Percentiles rank a stretch among this genome's conserved stretches.
Conservation (phyloP, 805 yeast genomes). For the Metschnikowia amazonensis region DNA sequence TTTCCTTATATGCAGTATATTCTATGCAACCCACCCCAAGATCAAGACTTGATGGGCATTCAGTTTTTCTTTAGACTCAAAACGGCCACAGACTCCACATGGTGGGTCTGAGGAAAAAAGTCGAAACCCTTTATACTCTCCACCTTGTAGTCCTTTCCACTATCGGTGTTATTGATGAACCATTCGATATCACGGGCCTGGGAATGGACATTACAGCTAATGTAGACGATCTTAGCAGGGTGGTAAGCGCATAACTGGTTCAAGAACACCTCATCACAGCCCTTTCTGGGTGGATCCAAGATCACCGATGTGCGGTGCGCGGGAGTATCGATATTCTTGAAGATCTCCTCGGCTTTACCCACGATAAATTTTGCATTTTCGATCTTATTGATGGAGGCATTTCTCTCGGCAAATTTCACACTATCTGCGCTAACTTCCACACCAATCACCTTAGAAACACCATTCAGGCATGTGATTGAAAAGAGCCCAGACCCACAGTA, state of each 20-base stretch:
- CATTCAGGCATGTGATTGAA: constrained; percentile 76
- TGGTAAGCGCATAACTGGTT: constrained; percentile 78
- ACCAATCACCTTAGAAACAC: constrained; percentile 83
- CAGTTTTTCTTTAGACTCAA: constrained; percentile 25
- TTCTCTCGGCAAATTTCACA: constrained; percentile 78
- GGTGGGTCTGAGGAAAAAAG: constrained; percentile 94
- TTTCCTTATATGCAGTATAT: too few species aligned
- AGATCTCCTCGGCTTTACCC: constrained; percentile 90
- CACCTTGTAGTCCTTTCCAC: constrained; percentile 61
- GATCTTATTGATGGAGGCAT: constrained; percentile 73
- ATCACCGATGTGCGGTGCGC: constrained; percentile 78
- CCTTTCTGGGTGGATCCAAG: constrained; percentile 96
- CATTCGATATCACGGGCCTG: constrained; percentile 93
- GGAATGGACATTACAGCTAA: constrained; percentile 95
- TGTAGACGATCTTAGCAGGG: constrained; percentile 88
- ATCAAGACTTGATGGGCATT: too few species aligned
- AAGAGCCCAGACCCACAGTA: constrained; percentile 96
- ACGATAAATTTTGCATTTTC: constrained; percentile 78
- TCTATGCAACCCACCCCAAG: too few species aligned
- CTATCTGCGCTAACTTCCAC: constrained; percentile 92
- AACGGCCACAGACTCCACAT: constrained; percentile 85
- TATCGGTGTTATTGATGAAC: constrained; percentile 62
- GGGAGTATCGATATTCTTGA: constrained; percentile 74
- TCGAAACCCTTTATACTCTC: constrained; percentile 92
- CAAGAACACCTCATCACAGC: constrained; percentile 86